Base-by-base conservation (phyloP, 2,329 filamentous ascomycete genomes). In the Aspergillus floridensis region DNA sequence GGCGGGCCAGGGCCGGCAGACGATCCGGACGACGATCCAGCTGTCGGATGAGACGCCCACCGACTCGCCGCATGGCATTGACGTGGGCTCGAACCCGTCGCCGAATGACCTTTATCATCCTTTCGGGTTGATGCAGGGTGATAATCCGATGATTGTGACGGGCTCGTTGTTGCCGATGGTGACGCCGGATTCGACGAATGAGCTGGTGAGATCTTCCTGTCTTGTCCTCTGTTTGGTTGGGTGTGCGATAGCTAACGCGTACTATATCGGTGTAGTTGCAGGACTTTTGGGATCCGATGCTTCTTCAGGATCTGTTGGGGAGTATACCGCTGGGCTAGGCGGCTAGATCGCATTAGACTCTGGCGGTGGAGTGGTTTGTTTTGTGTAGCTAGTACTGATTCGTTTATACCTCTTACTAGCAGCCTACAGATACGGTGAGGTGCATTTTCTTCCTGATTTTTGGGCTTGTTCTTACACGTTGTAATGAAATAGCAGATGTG, bases 241-340 rank as follows among this genome's bases (percentile, higher is more conserved):
- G 26, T 29, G 7, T 29, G 26, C 26, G 26, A 29, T 8, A 16
- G 35, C 51, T 53, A 21, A 53, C 32, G 10, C n/a, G 21, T 26
- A 14, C 21, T 4, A 8, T 35, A 41, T 29, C 7, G 7, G 8
- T 2, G 7, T 7, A 53, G 51, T 53, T 53, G 44, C 51, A 53
- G 26, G 51, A 53, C 31, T 53, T 53, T 41, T 53, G 51, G 51
- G 51, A 53, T 53, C 51, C 51, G 26, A 53, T 53, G 51, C 51
- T 53, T 11, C 22, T 53, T 11, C 51, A 53, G 21, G 51, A 53
- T 44, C 22, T 53, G 2, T 53, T 53, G n/a, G 51, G 51, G 19
- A 35, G 46, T 2, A 49, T 49, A 22, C 46, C 46, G 26, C 21
- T 49, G 19, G 46, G 26, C 11, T 49, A 49, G 46, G 46, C 46